phyloP scores from a whole-genome alignment of 2,329 filamentous ascomycete species.

The Calonectria fujianensis region DNA sequence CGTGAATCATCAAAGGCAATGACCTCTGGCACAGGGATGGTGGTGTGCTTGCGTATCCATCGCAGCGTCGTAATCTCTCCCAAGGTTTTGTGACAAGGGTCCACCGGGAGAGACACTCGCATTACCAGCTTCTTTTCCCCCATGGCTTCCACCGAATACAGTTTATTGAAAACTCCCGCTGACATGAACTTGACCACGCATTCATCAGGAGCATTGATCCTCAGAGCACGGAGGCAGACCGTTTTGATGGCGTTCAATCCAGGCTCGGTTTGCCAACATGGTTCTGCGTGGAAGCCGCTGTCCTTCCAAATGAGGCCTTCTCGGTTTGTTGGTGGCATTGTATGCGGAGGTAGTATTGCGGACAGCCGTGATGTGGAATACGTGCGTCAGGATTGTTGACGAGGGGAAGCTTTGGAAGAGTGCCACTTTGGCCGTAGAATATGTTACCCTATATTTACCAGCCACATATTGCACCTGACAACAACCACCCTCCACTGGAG shows the following conservation, averaged over 20 bases:
- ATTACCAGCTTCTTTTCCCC: conserved; percentile 50
- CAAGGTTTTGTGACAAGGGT: conserved; percentile 60
- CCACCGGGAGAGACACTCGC: conserved; percentile 60
- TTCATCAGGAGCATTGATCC: conserved; percentile 25
- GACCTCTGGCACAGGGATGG: conserved; percentile 59
- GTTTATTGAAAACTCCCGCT: conserved; percentile 49
- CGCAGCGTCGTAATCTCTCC: conserved; percentile 63
- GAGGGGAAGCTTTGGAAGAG: not conserved
- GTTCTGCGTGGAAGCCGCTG: conserved; percentile 19
- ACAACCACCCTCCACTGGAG: not conserved
- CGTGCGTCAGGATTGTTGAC: not conserved
- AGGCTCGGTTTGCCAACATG: conserved; percentile 44
- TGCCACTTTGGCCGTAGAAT: too few relatives aligned
- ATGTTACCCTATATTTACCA: not conserved
- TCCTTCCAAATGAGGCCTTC: conserved; percentile 42
- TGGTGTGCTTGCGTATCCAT: conserved; percentile 56
- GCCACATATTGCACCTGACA: not conserved
- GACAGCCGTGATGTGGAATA: not conserved
- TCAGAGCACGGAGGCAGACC: conserved; percentile 39
- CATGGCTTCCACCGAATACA: conserved; percentile 46
- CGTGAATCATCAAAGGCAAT: conserved; percentile 57
- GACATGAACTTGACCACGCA: conserved; percentile 43
- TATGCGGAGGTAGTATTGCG: too few relatives aligned
- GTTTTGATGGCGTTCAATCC: conserved; percentile 41
- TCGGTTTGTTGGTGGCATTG: not conserved